These are phyloP conservation scores for Rhododendron henanense DNA, from an alignment of 148 eudicot species.

Conservation along the genomic window DNA sequence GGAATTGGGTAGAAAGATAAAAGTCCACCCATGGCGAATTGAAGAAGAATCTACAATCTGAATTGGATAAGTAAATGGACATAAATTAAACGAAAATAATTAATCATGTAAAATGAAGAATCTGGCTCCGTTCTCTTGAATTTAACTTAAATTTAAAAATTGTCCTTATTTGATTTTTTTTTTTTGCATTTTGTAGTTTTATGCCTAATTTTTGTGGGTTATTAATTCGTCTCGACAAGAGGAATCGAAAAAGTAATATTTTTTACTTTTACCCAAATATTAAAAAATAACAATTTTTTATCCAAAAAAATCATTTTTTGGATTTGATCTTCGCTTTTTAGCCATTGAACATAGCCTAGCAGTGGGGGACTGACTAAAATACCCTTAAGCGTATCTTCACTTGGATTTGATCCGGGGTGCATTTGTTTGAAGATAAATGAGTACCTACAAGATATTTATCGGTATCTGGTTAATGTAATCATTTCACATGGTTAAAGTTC, in stretches of 20 bases:
- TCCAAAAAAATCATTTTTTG: no score
- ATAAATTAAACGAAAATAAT: not conserved
- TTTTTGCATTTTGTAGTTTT: no score
- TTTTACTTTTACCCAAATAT: no score
- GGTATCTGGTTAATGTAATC: not conserved
- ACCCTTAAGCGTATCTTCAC: not conserved
- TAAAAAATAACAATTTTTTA: no score
- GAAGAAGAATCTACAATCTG: not conserved
- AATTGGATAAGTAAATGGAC: not conserved
- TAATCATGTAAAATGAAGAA: not conserved
- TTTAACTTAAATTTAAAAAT: no score
- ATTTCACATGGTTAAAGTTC: not conserved
- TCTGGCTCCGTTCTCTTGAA: not conserved
- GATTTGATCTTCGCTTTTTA: no score
- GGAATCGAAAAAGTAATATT: no score
- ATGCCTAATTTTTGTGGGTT: rapidly evolving
- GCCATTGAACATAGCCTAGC: not conserved
- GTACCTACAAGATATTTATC: not conserved
- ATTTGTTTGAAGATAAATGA: not conserved
- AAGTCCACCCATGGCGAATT: not conserved
- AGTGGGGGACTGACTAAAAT: not conserved
- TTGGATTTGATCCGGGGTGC: not conserved
- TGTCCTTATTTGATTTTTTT: no score
- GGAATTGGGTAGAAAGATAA: constrained; percentile 1
- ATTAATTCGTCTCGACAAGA: no score